Conservation (phyloP, 345 rosid genomes). For the Camelina sativa region DNA sequence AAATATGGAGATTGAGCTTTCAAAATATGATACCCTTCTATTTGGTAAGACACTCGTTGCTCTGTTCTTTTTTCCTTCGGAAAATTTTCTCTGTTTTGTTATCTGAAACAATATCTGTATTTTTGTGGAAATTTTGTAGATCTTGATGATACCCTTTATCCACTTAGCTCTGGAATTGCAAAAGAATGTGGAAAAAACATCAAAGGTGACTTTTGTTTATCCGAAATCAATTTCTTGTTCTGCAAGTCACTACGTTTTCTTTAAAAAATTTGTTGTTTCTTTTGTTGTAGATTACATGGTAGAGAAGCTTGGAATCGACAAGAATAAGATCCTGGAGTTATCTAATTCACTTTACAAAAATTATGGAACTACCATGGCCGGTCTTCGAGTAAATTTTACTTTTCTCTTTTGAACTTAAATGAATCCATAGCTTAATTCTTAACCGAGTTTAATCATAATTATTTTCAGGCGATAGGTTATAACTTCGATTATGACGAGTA, state of each 20-base stretch:
- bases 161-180: constrained; percentile 60
- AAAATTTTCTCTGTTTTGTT: background rate
- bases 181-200: constrained; percentile 52
- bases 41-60: constrained; percentile 54
- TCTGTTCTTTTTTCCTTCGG: background rate
- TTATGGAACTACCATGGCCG: constrained; percentile 94
- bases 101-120: background rate
- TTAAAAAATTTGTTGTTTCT: background rate
- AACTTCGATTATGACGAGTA: constrained; percentile 80
- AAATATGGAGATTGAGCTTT: constrained; percentile 51
- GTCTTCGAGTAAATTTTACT: constrained; percentile 64
- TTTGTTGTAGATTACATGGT: constrained; percentile 63
- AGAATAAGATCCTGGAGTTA: constrained; percentile 52
- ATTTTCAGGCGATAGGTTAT: constrained; percentile 57
- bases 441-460: background rate
- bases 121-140: constrained; percentile 43
- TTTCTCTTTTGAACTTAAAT: background rate
- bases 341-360: constrained; percentile 74
- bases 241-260: constrained; percentile 1
- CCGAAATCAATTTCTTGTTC: background rate
- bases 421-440: background rate
- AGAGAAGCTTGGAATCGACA: constrained; percentile 68
- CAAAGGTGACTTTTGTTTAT: constrained; percentile 49
- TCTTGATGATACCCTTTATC: constrained; percentile 83
- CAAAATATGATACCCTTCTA: constrained; percentile 67